Evolutionary conservation across 805 yeast genomes (phyloP).

Genomic region (Kodamaea sagamina): DNA sequence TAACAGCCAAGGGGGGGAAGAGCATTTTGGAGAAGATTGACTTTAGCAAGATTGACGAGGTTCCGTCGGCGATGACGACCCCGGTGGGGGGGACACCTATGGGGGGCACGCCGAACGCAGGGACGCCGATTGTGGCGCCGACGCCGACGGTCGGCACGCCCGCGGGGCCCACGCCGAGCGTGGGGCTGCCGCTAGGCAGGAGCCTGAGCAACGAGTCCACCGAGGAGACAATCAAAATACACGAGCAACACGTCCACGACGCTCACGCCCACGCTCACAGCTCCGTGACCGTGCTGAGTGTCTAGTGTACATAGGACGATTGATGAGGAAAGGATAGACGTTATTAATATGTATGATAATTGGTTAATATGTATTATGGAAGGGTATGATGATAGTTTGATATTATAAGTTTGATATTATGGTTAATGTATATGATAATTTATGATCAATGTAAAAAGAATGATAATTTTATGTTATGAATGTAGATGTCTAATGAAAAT

Average conservation of each 20-base stretch:
- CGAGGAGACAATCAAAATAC: background rate
- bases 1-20: conserved; percentile 80
- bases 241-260: background rate
- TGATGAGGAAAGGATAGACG: no score
- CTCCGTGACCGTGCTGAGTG: conserved; percentile 4
- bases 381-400: background rate
- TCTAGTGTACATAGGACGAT: no score
- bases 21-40: conserved; percentile 78
- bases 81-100: background rate
- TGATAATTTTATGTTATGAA: no score
- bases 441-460: no score
- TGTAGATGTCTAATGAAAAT: no score
- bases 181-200: no score
- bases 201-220: background rate
- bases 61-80: conserved; percentile 14
- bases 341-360: background rate
- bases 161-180: no score
- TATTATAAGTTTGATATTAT: no score
- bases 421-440: no score
- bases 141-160: no score
- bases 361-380: background rate
- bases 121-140: no score
- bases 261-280: conserved; percentile 1
- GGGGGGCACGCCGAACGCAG: no score
- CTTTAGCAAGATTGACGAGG: conserved; percentile 57